phyloP scores from a whole-genome alignment of 2,329 filamentous ascomycete genomes.

The Xylaria sp. region DNA sequence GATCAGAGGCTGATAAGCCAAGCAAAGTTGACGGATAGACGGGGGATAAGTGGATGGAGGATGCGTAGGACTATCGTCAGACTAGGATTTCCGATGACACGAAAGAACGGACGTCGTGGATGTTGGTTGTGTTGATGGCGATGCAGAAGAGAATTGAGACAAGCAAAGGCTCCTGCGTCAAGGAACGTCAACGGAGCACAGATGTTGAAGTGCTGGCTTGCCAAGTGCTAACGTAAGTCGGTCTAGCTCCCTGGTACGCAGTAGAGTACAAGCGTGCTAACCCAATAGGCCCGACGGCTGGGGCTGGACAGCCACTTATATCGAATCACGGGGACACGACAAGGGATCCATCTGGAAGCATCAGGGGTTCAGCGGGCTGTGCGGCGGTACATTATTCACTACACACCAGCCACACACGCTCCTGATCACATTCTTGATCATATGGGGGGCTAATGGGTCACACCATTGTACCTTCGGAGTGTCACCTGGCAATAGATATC shows the following conservation, averaged over 20 bases:
- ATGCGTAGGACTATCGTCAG: conserved; percentile 15
- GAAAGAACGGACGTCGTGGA: conserved; percentile 19
- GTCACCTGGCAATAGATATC: neutral
- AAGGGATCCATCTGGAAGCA: neutral
- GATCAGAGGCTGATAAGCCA: conserved; percentile 13
- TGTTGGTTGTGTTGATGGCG: conserved; percentile 28
- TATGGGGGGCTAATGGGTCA: no score
- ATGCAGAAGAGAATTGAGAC: conserved; percentile 39
- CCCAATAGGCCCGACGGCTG: neutral
- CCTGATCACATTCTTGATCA: neutral
- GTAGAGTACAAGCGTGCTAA: no score
- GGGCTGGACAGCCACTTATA: neutral
- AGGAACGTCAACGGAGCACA: conserved; percentile 28
- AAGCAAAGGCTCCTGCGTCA: conserved; percentile 36
- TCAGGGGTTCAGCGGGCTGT: neutral
- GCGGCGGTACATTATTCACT: neutral
- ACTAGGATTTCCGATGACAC: conserved; percentile 15
- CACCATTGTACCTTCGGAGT: no score
- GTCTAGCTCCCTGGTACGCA: neutral
- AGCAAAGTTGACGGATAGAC: neutral
- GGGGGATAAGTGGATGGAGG: conserved; percentile 14
- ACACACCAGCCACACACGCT: neutral
- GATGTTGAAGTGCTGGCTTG: neutral
- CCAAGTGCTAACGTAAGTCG: neutral
- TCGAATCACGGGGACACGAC: neutral